Base-by-base conservation (phyloP, 441 rosid species). In the Erodium texanum region DNA sequence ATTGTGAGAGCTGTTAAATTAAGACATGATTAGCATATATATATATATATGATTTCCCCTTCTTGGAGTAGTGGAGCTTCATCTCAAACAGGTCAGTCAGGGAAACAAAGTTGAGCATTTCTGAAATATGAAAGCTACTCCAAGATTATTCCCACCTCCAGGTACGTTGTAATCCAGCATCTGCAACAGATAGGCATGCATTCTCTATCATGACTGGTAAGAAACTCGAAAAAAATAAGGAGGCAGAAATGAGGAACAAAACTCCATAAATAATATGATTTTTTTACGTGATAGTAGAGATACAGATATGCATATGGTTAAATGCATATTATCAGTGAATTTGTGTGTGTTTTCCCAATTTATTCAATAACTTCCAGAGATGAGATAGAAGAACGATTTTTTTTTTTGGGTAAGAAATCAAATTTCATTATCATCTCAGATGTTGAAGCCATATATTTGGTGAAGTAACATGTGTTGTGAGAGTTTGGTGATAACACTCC, bases 101-200 rank as follows among this genome's bases (percentile, higher is more conserved):
- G n/a, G 41, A 12, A 24, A 62, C 29, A 27, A 27, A 27, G 29
- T 27, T 27, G 29, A 27, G 29, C 29, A 27, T 27, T 27, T 27
- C 29, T 1, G 29, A 27, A 27, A 27, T 27, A 27, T 50, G 9
- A 22, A 63, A 38, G 56, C 9, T 12, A 41, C 43, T 14, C 14
- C 24, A 64, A 32, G 70, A 16, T 12, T 24, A 61, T 66, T 36
- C 61, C 61, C 75, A 88, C 94, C 96, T 79, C 97, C 93, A 22
- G 89, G 96, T 62, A 92, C 96, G 71, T 86, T 92, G 84, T 92
- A 89, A 77, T 86, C 91, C 74, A 92, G 66, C 96, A 91, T 89
- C 97, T 92, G 85, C 77, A 81, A 54, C 48, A 36, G 24, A 50
- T 27, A 54, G 20, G 62, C 34, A 61, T 1, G 19, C 1, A 59